Evolutionary conservation across 192 early-diverging fungal genomes (phyloP), one percentile per base, ranked within the genome.

Genomic region (Diversispora eburnea): DNA sequence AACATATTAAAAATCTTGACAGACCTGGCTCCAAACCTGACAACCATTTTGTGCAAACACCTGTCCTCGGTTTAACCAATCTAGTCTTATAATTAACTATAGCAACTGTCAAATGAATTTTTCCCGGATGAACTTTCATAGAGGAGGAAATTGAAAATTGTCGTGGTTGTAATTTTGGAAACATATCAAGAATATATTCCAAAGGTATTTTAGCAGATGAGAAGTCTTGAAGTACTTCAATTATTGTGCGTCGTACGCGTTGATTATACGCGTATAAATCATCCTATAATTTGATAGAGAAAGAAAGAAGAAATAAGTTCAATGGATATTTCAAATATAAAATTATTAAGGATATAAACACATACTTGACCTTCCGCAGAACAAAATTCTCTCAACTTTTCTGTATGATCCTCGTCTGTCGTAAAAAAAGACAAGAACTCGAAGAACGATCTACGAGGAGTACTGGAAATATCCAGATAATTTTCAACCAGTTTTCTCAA

Each of bases 361-460:
- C 69, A 25, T 75, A 87, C 85, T 72, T 92, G 89, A 12, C 97
- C 97, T 57, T 84, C 89, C 0, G 92, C 77, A 5, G 85, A 81
- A 1, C 87, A 75, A 67, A 99, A 92, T 72, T 99, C 95, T 45
- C 81, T 78, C 51, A 99, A 84, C 76, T 91, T 91, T 56, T 94
- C 93, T 8, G 83, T 85, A 57, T 97, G 94, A 65, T 85, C 70
- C 10, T 77, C 76, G 70, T 86, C 85, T 19, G 77, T 55, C 6
- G 91, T 86, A 81, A 99, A 99, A 74, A 89, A 92, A 19, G 86
- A 73, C 15, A 97, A 79, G 51, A 95, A 86, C 71, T 95, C 89
- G 70, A 99, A 97, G 83, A 99, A 97, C 45, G 93, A 95, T 52
- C 94, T 82, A 20, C 91, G 82, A 9, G 97, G 97, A 0, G 90